These are phyloP conservation scores for Teunomyces stri DNA, from an alignment of 805 yeast genomes.

Conservation along the genomic window DNA sequence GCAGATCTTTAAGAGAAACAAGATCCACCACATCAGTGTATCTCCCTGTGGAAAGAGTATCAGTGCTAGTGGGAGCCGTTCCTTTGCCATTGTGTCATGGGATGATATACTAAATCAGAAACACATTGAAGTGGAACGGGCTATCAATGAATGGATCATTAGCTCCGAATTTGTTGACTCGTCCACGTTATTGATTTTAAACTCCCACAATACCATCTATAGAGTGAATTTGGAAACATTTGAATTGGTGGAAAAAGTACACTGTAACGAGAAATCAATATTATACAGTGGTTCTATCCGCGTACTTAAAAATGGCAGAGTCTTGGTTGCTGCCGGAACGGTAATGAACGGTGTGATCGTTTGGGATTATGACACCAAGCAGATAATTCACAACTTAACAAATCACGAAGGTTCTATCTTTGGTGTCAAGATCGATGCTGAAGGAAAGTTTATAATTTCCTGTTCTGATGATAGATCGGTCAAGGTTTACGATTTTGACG, in stretches of 20 bases:
- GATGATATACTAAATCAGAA: conserved; percentile 1
- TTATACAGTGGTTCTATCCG: conserved; percentile 82
- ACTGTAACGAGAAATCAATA: conserved; percentile 72
- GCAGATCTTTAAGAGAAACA: conserved; percentile 64
- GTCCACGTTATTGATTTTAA: conserved; percentile 48
- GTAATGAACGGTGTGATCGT: conserved; percentile 84
- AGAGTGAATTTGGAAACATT: conserved; percentile 28
- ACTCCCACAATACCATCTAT: conserved; percentile 74
- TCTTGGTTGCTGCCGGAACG: conserved; percentile 82
- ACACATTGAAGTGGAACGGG: conserved; percentile 41
- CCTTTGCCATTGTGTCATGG: conserved; percentile 43
- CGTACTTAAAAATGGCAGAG: conserved; percentile 37
- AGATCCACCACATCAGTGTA: conserved; percentile 73
- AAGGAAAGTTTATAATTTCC: conserved; percentile 58
- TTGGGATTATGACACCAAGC: conserved; percentile 55
- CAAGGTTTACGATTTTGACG: conserved; percentile 61
- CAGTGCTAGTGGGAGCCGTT: conserved; percentile 67
- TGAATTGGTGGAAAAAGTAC: conserved; percentile 26
- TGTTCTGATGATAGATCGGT: conserved; percentile 96
- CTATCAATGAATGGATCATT: conserved; percentile 78
- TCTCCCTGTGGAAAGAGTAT: conserved; percentile 27
- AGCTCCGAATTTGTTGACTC: conserved; percentile 50
- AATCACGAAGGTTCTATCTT: conserved; percentile 93
- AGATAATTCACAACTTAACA: conserved; percentile 52
- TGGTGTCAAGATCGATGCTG: conserved; percentile 61